Conservation (phyloP, 345 rosid species). For the Syzygium jambos region DNA sequence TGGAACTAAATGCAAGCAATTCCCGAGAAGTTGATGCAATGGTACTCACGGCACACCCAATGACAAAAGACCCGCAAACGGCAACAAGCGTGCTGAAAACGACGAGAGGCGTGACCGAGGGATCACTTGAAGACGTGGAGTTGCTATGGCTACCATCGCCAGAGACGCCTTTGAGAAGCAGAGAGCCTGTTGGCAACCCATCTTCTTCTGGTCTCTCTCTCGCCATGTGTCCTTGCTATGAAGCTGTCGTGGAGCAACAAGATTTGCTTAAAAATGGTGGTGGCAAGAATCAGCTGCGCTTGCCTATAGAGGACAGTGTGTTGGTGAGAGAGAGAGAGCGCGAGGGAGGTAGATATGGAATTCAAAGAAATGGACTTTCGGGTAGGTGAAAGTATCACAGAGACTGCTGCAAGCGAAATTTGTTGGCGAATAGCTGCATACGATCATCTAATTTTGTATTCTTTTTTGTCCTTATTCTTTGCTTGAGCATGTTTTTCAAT, state of each 20-base stretch:
- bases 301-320: neutral
- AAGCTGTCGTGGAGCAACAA: neutral
- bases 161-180: neutral
- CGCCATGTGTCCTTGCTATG: neutral
- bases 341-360: neutral
- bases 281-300: neutral
- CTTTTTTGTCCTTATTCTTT: neutral
- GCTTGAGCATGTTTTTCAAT: neutral
- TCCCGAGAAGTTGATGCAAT: neutral
- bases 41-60: conserved; percentile 29
- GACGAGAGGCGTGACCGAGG: conserved; percentile 15
- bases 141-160: neutral
- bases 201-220: neutral
- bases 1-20: neutral
- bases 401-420: neutral
- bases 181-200: neutral
- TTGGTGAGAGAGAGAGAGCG: neutral
- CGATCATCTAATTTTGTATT: neutral
- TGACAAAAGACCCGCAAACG: conserved; percentile 13
- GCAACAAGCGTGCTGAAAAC: conserved; percentile 44
- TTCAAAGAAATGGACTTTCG: neutral
- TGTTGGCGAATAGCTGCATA: neutral
- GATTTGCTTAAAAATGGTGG: neutral
- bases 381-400: neutral
- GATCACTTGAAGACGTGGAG: neutral